Base-by-base conservation (phyloP, 306 rosid genomes). In the Ceratonia siliqua region DNA sequence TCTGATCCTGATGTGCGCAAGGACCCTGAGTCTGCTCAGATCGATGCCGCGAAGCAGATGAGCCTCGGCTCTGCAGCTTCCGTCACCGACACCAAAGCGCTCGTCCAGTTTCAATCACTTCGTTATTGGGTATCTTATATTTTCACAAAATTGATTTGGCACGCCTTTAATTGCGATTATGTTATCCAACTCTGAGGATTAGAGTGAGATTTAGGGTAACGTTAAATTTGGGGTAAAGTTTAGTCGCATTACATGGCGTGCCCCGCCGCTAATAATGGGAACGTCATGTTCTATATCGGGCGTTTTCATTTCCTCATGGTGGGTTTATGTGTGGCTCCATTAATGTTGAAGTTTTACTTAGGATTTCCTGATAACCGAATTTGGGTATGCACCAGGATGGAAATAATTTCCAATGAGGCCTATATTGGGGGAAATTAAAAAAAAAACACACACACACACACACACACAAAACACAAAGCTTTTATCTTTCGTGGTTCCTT, bases 11-110 rank as follows among this genome's bases (percentile, higher is more conserved):
- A 89, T 82, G 73, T 84, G 15, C 87, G 82, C 0, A 88, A 85
- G 38, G 90, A 85, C 36, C 88, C 94, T 6, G 99, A 95, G 68
- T 83, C 99, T 15, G 96, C 98, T 27, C 99, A 95, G 98, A 95
- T 95, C 98, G 93, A 95, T 72, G 98, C 98, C 13, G 99, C 96
- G 2, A 95, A 92, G 86, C 95, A 90, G 96, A 95, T 95, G 86
- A 95, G 99, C 85, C 92, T 95, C 54, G 96, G 97, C 0, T 87
- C 89, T 50, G 46, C 88, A 22, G 84, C 96, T 66, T 72, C 96
- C 1, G 42, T 76, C 30, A 32, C 88, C 54, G 91, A 82, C 73
- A 73, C 80, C 18, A 82, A 48, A 45, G 87, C 85, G 45, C 85
- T 87, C 27, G 89, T 74, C 28, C 89, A 92, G 82, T 80, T 88